Conservation (phyloP, 2,329 filamentous ascomycete species). For the Curvularia eragrostidis region DNA sequence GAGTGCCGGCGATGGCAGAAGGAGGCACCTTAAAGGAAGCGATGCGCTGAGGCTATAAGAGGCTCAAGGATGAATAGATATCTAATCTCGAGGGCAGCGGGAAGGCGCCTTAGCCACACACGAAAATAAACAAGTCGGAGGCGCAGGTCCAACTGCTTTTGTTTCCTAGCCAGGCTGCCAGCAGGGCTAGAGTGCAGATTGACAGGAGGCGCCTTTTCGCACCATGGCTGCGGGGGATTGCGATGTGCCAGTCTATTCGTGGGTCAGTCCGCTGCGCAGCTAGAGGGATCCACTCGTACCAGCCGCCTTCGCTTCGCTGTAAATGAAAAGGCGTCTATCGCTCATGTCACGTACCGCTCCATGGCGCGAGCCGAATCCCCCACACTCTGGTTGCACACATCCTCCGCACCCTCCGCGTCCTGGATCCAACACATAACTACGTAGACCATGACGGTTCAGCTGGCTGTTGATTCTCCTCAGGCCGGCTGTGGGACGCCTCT, state of each 20-base stretch:
- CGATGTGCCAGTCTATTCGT: background rate
- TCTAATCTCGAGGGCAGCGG: slow-evolving; percentile 13
- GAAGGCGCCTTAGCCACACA: slow-evolving; percentile 12
- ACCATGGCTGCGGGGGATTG: slow-evolving; percentile 3
- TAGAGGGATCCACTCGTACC: slow-evolving; percentile 1
- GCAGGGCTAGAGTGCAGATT: slow-evolving; percentile 10
- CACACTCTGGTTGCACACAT: background rate
- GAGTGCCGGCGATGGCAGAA: background rate
- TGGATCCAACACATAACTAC: slow-evolving; percentile 11
- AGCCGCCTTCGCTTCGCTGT: slow-evolving; percentile 5
- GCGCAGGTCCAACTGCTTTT: slow-evolving; percentile 4
- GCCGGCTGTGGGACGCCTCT: background rate
- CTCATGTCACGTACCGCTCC: background rate
- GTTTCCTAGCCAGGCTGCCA: slow-evolving; percentile 4
- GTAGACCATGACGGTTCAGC: background rate
- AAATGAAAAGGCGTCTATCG: background rate
- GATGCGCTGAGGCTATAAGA: slow-evolving; percentile 1
- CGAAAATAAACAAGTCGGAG: slow-evolving; percentile 6
- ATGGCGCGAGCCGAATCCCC: background rate
- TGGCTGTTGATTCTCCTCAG: background rate
- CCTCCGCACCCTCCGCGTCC: background rate
- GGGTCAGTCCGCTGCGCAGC: slow-evolving; percentile 10
- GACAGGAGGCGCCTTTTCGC: slow-evolving; percentile 1
- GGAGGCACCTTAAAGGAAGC: background rate
- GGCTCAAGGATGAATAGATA: slow-evolving; percentile 6